Evolutionary conservation across 78 protist species (phyloP), one percentile per base, ranked within the genome.

Genomic region (Dictyostelium citrinum): DNA sequence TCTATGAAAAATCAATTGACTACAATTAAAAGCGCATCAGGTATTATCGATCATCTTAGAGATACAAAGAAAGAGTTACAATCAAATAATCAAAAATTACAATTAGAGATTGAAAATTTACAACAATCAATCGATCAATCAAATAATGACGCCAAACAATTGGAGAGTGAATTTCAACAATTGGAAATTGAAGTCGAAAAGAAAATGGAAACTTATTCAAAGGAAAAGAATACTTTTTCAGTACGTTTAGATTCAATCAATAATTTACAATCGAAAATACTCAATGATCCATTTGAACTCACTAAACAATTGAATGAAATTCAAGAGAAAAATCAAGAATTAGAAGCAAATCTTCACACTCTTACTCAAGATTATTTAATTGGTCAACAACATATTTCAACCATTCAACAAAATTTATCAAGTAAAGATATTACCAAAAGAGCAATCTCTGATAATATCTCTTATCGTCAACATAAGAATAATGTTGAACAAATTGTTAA

Each of bases 221-320:
- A 85, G 45, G 85, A 85, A 61, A 85, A 85, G 45, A 78, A 85
- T 46, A 45, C 77, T 12, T 76, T 85, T 22, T 46, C 68, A 5
- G 33, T 11, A 9, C 35, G 70, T 20, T 75, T 67, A 20, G 91
- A 85, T 12, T 60, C 82, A 29, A 58, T 76, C 9, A 24, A 67
- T 35, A 11, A 3, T 11, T 71, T 29, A 10, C 91, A 85, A 31
- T 33, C 72, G 0, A 58, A 43, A 74, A 41, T 85, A 17, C 6
- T 24, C 7, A n/a, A n/a, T n/a, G 41, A 85, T 12, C 5, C 41
- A 10, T 16, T 20, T 11, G 41, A 49, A 43, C n/a, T 7, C 39
- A 9, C 35, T 0, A 41, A 75, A 16, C 77, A 68, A 68, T 14
- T 41, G 2, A 46, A 75, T 14, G 33, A 22, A 0, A 17, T 75